phyloP scores from a whole-genome alignment of 768 basidiomycete genomes.

The Pilatotrama ljubarskyi region DNA sequence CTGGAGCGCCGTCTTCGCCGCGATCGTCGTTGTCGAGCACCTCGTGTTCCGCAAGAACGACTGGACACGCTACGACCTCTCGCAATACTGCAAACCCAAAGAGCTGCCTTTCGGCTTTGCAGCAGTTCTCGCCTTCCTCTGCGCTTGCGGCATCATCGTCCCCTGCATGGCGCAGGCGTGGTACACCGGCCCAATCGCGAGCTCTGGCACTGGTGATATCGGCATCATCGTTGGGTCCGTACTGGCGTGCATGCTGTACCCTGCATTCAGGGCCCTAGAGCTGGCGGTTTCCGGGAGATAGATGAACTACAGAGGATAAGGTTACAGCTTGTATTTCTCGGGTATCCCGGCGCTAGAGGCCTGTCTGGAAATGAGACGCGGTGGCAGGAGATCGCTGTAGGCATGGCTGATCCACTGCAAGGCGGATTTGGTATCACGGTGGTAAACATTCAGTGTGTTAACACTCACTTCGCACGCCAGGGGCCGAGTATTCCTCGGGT shows the following conservation, averaged over 20 bases:
- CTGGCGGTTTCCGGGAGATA: slow-evolving; percentile 16
- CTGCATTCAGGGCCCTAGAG: slow-evolving; percentile 32
- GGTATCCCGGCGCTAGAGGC: neutral
- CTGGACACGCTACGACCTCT: slow-evolving; percentile 39
- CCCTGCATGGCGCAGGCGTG: slow-evolving; percentile 54
- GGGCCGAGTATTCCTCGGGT: slow-evolving; percentile 21
- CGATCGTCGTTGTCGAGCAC: slow-evolving; percentile 45
- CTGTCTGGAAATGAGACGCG: neutral
- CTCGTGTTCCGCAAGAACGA: slow-evolving; percentile 41
- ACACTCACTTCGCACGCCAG: slow-evolving; percentile 18
- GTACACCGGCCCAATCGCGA: slow-evolving; percentile 52
- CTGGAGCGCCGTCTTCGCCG: slow-evolving; percentile 40
- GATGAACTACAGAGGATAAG: neutral
- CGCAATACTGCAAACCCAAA: slow-evolving; percentile 37
- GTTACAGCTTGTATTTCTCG: slow-evolving; percentile 16
- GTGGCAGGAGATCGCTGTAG: slow-evolving; percentile 14
- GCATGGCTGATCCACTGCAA: slow-evolving; percentile 18
- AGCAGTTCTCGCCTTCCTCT: slow-evolving; percentile 41
- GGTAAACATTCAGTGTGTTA: no score
- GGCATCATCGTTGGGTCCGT: slow-evolving; percentile 44
- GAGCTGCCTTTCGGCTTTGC: slow-evolving; percentile 44
- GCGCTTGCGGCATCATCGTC: slow-evolving; percentile 41
- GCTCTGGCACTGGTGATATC: slow-evolving; percentile 46
- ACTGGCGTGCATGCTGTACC: slow-evolving; percentile 35
- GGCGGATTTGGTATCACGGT: neutral